Conservation (phyloP, 805 yeast genomes). For the Candida hispaniensis region DNA sequence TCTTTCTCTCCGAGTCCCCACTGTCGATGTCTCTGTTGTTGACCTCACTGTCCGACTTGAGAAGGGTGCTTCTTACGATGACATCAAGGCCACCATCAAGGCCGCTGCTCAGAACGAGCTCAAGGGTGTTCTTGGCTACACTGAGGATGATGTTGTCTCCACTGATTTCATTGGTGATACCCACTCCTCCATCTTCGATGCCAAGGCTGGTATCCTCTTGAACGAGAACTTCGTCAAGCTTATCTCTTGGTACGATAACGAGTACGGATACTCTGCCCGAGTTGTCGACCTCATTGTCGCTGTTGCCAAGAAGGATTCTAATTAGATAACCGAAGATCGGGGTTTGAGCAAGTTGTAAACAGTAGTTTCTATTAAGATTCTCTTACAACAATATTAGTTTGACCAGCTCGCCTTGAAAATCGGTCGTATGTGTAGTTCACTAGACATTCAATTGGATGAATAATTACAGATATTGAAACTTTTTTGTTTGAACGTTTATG, state of each 20-base stretch:
- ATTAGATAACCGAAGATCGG: slow-evolving; percentile 16
- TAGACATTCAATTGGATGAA: no score
- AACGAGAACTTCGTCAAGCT: slow-evolving; percentile 85
- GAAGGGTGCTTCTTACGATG: slow-evolving; percentile 70
- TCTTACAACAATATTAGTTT: no score
- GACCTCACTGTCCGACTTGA: slow-evolving; percentile 78
- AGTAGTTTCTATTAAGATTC: no score
- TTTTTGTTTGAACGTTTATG: no score
- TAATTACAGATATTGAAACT: no score
- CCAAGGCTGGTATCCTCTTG: slow-evolving; percentile 80
- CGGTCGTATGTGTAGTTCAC: no score
- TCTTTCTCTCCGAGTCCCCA: slow-evolving; percentile 89
- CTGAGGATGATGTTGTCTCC: slow-evolving; percentile 87
- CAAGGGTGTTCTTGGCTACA: slow-evolving; percentile 79
- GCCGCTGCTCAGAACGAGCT: slow-evolving; percentile 65
- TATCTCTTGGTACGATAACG: slow-evolving; percentile 92
- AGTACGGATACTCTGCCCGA: slow-evolving; percentile 93
- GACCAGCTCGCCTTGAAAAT: slow-evolving; percentile 16
- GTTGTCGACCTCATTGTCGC: slow-evolving; percentile 81
- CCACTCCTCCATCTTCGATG: slow-evolving; percentile 83
- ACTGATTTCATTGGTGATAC: slow-evolving; percentile 77
- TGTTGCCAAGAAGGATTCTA: slow-evolving; percentile 43
- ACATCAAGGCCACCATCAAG: slow-evolving; percentile 67
- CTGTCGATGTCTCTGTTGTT: slow-evolving; percentile 86
- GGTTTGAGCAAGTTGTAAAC: slow-evolving; percentile 16